Evolutionary conservation across 352 stramenopile genomes (phyloP), one percentile per base, ranked within the genome.

Genomic region (Pythium aphanidermatum): DNA sequence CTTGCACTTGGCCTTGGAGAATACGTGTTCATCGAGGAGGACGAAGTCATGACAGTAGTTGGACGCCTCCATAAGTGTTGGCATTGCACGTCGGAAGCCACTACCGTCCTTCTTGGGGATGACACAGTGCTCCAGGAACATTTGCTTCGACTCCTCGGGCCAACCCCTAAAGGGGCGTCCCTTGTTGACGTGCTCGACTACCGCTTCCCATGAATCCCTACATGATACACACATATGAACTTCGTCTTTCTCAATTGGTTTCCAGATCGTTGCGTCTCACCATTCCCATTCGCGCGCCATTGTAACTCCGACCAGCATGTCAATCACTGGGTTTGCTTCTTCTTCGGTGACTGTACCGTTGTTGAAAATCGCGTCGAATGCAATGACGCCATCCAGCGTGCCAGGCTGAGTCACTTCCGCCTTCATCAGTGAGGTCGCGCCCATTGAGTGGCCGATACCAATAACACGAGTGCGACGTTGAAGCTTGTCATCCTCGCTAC

Each of bases 361-460:
- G n/a, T 56, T 31, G 12, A 30, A 72, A 24, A 80, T 58, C 2
- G 69, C 65, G 29, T 81, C 69, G 39, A 81, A 81, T 24, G 71
- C 52, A 19, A 81, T 70, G 43, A 75, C 54, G 6, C 56, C 58
- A 28, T 67, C 61, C 26, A 82, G 74, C 4, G 63, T 82, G n/a
- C 70, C 66, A 10, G 70, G 70, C 31, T 63, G 38, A 5, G 30
- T 45, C 12, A 60, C 54, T 43, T 82, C 70, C 1, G 58, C 54
- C 13, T 58, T 55, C 60, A 69, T 66, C 4, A 78, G 52, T 4
- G 53, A 58, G 4, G 56, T 40, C 0, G 64, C 58, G 20, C 70
- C 70, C 66, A 82, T 70, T 1, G 64, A 82, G 27, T 82, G 70
- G 5, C 60, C 70, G 28, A 82, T 45, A 6, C 60, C 70, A 17